These are phyloP conservation scores for Bipolaris zeicola DNA, from an alignment of 2,329 filamentous ascomycete genomes.

Conservation along the genomic window DNA sequence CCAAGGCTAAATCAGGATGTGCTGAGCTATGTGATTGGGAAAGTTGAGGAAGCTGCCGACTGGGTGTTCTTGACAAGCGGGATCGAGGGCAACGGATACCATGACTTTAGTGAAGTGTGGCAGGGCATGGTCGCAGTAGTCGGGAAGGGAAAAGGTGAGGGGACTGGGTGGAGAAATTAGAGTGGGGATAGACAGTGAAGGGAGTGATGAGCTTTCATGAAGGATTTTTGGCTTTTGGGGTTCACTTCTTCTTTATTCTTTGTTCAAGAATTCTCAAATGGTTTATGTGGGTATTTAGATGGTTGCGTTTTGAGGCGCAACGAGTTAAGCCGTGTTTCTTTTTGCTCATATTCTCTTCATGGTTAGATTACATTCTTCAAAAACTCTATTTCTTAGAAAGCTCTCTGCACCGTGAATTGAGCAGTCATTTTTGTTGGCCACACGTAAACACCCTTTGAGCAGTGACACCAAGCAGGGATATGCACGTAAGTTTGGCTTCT, in stretches of 20 bases:
- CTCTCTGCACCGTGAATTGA: background rate
- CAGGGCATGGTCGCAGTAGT: constrained; percentile 28
- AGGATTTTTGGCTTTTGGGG: background rate
- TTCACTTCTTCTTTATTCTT: background rate
- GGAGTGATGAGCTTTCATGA: background rate
- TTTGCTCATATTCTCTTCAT: background rate
- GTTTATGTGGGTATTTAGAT: background rate
- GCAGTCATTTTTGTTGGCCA: background rate
- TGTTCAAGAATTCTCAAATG: background rate
- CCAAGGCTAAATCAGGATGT: constrained; percentile 31
- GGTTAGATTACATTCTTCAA: background rate
- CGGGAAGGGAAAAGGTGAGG: constrained; percentile 1
- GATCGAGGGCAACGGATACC: constrained; percentile 35
- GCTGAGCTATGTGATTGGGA: constrained; percentile 37
- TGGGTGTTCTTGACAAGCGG: constrained; percentile 39
- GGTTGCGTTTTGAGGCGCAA: background rate
- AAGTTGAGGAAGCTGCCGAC: constrained; percentile 37
- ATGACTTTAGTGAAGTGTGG: constrained; percentile 35
- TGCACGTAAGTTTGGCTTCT: no score
- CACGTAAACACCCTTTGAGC: no score
- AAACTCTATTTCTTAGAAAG: background rate
- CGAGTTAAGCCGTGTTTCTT: background rate
- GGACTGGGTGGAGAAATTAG: background rate
- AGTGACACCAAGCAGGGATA: no score
- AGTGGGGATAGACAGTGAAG: background rate